These are phyloP conservation scores for Spathaspora gorwiae DNA, from an alignment of 805 yeast genomes.

Conservation along the genomic window DNA sequence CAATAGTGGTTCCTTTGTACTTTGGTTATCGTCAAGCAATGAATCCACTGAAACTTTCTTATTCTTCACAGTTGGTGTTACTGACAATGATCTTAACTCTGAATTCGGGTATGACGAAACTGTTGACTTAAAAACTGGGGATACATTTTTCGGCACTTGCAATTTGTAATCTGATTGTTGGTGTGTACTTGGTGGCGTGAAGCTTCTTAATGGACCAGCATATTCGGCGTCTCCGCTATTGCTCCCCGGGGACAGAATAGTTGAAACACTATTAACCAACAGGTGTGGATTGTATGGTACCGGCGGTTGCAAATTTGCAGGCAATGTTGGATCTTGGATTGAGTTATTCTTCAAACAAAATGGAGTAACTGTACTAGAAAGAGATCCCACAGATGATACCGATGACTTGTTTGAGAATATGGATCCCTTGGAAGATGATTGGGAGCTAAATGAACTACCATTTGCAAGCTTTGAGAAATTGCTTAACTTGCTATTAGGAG, in stretches of 20 bases:
- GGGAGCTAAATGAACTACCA: slow-evolving; percentile 24
- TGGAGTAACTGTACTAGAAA: slow-evolving; percentile 19
- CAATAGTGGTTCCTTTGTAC: slow-evolving; percentile 5
- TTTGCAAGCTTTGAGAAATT: neutral
- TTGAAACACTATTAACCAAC: neutral
- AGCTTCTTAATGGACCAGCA: neutral
- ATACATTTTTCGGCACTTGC: too few species aligned
- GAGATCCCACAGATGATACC: slow-evolving; percentile 26
- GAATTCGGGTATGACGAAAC: slow-evolving; percentile 13
- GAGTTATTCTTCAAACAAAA: neutral
- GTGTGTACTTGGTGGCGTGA: slow-evolving; percentile 7
- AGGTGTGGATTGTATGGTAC: neutral
- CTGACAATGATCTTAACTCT: neutral
- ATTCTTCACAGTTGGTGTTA: neutral
- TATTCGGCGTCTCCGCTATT: neutral
- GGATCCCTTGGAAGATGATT: slow-evolving; percentile 22
- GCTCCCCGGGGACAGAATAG: neutral
- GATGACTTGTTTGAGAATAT: slow-evolving; percentile 35
- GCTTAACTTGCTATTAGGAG: too few species aligned
- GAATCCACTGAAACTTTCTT: slow-evolving; percentile 21
- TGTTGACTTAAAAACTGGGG: slow-evolving; percentile 4
- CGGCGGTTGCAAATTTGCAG: neutral
- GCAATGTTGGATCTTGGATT: neutral
- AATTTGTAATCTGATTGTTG: neutral
- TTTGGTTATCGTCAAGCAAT: slow-evolving; percentile 15